Percentiles rank a stretch among this genome's conserved stretches.
Evolutionary conservation across 179 eudicot genomes (phyloP).

Genomic region (Kewa caespitosa): DNA sequence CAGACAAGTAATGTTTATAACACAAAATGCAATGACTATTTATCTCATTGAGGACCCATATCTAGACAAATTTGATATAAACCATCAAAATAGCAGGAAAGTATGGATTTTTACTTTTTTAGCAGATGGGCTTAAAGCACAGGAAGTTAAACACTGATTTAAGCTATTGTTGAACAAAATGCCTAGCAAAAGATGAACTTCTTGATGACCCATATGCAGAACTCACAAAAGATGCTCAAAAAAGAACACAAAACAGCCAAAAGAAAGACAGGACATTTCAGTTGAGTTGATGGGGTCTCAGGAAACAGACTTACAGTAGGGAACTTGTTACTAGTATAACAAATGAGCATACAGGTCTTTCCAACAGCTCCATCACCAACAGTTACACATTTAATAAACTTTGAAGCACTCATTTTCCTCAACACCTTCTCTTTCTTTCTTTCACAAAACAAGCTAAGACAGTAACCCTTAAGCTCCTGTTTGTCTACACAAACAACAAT

Average conservation of each 20-base stretch:
- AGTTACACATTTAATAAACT: conserved; percentile 92
- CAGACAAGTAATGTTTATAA: not conserved
- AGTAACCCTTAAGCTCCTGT: conserved; percentile 7
- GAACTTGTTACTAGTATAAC: conserved; percentile 91
- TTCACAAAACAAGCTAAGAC: conserved; percentile 3
- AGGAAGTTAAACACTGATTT: not conserved
- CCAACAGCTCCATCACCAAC: conserved; percentile 99
- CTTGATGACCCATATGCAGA: conserved; percentile 10
- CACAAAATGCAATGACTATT: conserved; percentile 11
- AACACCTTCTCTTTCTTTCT: too few species aligned
- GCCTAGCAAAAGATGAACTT: not conserved
- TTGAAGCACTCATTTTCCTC: conserved; percentile 77
- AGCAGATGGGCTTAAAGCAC: not conserved
- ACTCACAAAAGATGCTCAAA: conserved; percentile 18
- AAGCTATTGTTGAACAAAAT: not conserved
- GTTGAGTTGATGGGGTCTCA: not conserved
- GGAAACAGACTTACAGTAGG: conserved; percentile 65
- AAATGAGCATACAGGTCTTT: conserved; percentile 92
- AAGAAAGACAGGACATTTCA: conserved; percentile 17
- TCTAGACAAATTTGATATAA: not conserved
- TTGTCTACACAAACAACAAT: not conserved
- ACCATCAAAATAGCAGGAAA: not conserved
- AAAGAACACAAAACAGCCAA: not conserved
- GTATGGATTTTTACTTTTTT: not conserved
- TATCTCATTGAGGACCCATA: not conserved